A percentile compares a stretch with the other conserved stretches of the same genome.
These are phyloP conservation scores for Solanum hybrid DNA, from an alignment of 305 asterid genomes.

Conservation along the genomic window DNA sequence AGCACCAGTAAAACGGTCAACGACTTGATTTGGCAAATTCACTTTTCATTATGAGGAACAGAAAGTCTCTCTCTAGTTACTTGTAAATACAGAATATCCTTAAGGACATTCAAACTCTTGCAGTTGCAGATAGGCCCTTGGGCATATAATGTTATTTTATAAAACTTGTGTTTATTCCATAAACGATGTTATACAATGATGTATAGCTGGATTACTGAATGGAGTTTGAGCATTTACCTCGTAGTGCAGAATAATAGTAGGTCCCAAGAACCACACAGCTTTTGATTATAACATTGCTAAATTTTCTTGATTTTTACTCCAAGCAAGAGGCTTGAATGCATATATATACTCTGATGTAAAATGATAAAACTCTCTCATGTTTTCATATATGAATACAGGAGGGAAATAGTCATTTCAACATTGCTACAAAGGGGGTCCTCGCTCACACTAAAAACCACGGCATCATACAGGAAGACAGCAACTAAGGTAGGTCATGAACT, in stretches of 20 bases:
- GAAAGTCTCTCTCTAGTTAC: background rate
- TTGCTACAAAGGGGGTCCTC: background rate
- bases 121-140: background rate
- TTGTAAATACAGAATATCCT: background rate
- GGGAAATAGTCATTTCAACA: background rate
- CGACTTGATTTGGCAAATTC: conserved; percentile 18
- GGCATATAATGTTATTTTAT: background rate
- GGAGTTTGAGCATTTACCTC: background rate
- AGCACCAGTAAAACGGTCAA: conserved; percentile 62
- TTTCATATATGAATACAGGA: background rate
- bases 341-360: background rate
- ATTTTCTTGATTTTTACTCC: background rate
- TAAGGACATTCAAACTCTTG: background rate
- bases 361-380: background rate
- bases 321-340: background rate
- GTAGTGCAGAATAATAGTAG: background rate
- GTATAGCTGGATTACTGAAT: background rate
- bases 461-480: conserved; percentile 1
- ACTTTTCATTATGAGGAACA: background rate
- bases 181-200: background rate
- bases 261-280: background rate
- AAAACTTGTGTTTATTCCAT: background rate
- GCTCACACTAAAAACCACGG: background rate
- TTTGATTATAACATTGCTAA: background rate
- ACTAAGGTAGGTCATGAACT: conserved; percentile 17